phyloP scores from a whole-genome alignment of 352 stramenopile species.

The Nothophytophthora sp. region DNA sequence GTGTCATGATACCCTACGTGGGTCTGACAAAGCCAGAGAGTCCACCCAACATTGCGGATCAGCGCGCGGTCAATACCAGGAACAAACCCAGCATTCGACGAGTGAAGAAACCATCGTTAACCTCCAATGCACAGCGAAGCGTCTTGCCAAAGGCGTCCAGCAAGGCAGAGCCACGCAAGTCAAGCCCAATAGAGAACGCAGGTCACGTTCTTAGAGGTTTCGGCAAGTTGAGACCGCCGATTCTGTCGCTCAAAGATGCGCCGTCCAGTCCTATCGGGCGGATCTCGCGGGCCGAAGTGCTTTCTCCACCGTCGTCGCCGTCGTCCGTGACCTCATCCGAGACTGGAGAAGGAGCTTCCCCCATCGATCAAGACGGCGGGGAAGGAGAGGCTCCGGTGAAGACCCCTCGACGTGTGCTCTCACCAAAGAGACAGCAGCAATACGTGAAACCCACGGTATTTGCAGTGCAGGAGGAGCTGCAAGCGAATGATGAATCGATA shows the following conservation, averaged over 20 bases:
- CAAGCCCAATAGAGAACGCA: too few relatives aligned
- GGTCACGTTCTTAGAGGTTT: too few relatives aligned
- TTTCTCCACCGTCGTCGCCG: slow-evolving; percentile 56
- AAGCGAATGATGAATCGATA: neutral
- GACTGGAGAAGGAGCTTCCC: slow-evolving; percentile 3
- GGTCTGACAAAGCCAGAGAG: neutral
- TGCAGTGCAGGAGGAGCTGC: slow-evolving; percentile 5
- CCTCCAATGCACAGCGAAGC: neutral
- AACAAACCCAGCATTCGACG: neutral
- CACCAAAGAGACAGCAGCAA: slow-evolving; percentile 13
- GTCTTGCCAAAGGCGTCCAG: too few relatives aligned
- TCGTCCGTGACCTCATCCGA: slow-evolving; percentile 47
- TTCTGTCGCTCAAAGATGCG: slow-evolving; percentile 13
- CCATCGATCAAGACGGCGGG: neutral
- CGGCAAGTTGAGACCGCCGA: slow-evolving; percentile 1
- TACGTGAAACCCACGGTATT: neutral
- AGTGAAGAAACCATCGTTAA: slow-evolving; percentile 1
- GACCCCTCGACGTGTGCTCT: slow-evolving; percentile 8
- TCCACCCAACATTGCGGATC: too few relatives aligned
- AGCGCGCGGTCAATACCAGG: too few relatives aligned
- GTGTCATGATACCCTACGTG: slow-evolving; percentile 29
- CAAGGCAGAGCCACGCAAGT: too few relatives aligned
- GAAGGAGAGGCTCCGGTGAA: neutral
- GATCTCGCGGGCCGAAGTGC: slow-evolving; percentile 40
- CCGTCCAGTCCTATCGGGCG: slow-evolving; percentile 11